phyloP scores from a whole-genome alignment of 805 yeast species.

The Sungouiella blattae region DNA sequence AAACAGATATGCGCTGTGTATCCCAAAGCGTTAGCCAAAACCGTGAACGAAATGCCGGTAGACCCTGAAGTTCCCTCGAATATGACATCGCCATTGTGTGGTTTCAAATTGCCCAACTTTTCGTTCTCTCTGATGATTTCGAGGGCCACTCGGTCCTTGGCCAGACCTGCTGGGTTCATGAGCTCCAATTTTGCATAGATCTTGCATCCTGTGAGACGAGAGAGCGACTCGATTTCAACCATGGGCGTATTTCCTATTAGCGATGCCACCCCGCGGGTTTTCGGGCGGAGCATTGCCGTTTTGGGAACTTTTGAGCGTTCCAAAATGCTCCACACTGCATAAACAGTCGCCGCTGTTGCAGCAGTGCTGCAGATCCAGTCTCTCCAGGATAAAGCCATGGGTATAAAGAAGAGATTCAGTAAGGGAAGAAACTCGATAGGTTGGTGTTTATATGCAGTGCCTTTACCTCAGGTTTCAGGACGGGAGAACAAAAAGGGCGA shows the following conservation, averaged over 20 bases:
- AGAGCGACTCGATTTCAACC: slow-evolving; percentile 67
- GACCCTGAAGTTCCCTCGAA: slow-evolving; percentile 97
- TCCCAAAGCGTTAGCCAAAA: slow-evolving; percentile 85
- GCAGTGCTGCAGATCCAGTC: not conserved
- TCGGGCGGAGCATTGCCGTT: slow-evolving; percentile 11
- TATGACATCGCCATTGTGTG: slow-evolving; percentile 64
- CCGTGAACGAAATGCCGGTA: slow-evolving; percentile 91
- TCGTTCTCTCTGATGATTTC: slow-evolving; percentile 77
- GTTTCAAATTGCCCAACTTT: slow-evolving; percentile 49
- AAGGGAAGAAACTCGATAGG: too few species aligned
- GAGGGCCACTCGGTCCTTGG: slow-evolving; percentile 90
- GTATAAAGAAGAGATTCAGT: too few species aligned
- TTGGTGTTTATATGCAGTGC: too few species aligned
- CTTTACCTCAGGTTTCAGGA: too few species aligned
- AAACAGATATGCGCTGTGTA: slow-evolving; percentile 89
- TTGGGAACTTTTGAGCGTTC: not conserved
- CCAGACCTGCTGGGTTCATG: slow-evolving; percentile 90
- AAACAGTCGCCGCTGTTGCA: not conserved
- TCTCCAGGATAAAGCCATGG: not conserved
- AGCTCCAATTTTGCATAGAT: slow-evolving; percentile 85
- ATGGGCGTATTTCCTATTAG: slow-evolving; percentile 90
- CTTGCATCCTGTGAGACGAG: slow-evolving; percentile 71
- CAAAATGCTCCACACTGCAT: not conserved
- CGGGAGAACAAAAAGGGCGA: too few species aligned
- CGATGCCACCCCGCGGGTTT: slow-evolving; percentile 60